Evolutionary conservation across 140 eudicot species (phyloP).

Genomic region (Stevia rebaudiana): DNA sequence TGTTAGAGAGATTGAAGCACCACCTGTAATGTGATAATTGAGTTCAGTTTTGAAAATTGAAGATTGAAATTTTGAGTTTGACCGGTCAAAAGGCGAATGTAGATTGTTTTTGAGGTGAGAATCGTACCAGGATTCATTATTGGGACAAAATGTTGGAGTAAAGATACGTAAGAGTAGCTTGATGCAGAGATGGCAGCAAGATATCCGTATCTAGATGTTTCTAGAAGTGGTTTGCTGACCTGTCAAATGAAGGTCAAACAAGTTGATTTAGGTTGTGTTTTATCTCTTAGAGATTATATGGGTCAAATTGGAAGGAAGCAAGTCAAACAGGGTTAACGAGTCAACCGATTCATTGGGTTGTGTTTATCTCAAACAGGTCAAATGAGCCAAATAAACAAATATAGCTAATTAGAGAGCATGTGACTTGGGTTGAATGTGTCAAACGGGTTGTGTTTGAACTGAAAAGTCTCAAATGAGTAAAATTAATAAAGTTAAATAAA

Average conservation of each 20-base stretch:
- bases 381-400: not conserved
- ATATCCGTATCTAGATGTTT: conserved; percentile 70
- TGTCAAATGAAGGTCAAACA: conserved; percentile 7
- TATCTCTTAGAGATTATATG: not conserved
- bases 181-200: conserved; percentile 90
- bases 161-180: conserved; percentile 74
- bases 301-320: too few relatives aligned
- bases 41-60: not conserved
- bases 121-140: conserved; percentile 75
- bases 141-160: conserved; percentile 75
- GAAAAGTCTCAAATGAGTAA: too few relatives aligned
- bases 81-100: not conserved
- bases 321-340: too few relatives aligned
- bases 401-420: not conserved
- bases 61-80: not conserved
- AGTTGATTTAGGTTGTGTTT: not conserved
- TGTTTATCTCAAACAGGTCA: not conserved
- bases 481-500: too few relatives aligned
- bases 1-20: conserved; percentile 72
- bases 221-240: conserved; percentile 77
- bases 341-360: too few relatives aligned
- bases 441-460: too few relatives aligned
- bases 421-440: not conserved
- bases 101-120: not conserved
- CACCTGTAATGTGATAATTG: conserved; percentile 39